These are phyloP conservation scores for Anthoceros angustus DNA, from an alignment of 225 moss, liverwort and hornwort species.

Conservation along the genomic window DNA sequence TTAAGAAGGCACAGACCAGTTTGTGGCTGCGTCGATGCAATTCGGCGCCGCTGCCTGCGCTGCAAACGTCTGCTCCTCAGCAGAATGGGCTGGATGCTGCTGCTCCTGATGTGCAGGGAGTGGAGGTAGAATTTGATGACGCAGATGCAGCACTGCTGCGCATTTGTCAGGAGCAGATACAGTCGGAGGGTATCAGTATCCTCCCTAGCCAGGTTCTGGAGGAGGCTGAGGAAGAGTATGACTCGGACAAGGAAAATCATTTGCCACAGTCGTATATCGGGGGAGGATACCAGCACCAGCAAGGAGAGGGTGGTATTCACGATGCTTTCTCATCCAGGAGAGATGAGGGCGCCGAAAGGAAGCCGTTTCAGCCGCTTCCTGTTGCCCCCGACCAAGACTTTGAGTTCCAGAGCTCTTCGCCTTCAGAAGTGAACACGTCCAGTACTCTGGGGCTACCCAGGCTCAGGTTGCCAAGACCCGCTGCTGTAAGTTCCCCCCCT, in stretches of 20 bases:
- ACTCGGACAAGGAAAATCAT: neutral
- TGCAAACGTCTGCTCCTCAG: conserved; percentile 11
- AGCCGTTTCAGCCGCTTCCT: neutral
- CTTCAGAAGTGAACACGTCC: neutral
- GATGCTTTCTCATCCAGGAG: no score
- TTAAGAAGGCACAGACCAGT: conserved; percentile 20
- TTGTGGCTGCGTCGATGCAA: conserved; percentile 47
- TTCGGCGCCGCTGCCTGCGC: conserved; percentile 31
- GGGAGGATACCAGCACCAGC: no score
- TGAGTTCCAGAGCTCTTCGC: neutral
- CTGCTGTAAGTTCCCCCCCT: neutral
- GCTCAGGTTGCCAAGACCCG: neutral
- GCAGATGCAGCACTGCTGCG: conserved; percentile 1
- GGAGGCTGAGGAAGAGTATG: neutral
- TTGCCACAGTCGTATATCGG: neutral
- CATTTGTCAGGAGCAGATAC: neutral
- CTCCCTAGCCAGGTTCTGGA: neutral
- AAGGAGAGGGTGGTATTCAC: no score
- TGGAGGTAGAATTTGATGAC: neutral
- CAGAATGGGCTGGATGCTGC: neutral
- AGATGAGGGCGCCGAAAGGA: neutral
- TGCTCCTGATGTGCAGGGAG: conserved; percentile 1
- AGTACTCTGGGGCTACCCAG: neutral
- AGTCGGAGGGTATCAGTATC: neutral
- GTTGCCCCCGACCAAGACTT: neutral